phyloP scores from a whole-genome alignment of 1,284 basidiomycete species.

The Paramarasmius palmivorus region DNA sequence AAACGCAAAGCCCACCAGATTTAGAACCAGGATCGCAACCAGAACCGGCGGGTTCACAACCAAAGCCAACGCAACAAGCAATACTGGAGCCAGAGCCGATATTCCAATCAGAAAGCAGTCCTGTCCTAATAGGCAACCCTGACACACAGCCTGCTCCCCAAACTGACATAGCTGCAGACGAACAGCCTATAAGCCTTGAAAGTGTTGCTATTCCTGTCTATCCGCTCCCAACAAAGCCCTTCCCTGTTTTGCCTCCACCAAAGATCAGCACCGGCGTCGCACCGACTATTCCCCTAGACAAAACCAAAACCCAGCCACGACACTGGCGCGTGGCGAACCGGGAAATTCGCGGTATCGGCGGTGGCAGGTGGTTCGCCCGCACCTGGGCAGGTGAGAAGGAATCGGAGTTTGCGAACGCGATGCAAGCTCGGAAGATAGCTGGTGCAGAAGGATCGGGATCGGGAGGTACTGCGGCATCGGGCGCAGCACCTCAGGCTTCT shows the following conservation, averaged over 20 bases:
- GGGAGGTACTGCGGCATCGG: constrained; percentile 34
- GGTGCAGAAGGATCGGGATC: constrained; percentile 29
- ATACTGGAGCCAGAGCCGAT: too few species aligned
- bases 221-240: constrained; percentile 75
- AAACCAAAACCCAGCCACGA: constrained; percentile 55
- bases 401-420: constrained; percentile 51
- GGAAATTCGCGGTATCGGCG: constrained; percentile 76
- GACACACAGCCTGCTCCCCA: constrained; percentile 21
- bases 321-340: constrained; percentile 72
- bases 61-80: too few species aligned
- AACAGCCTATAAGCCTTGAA: constrained; percentile 46
- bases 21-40: too few species aligned
- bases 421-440: constrained; percentile 39
- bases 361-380: constrained; percentile 74
- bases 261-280: constrained; percentile 74
- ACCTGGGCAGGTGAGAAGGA: constrained; percentile 81
- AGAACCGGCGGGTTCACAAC: too few species aligned
- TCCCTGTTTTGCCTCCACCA: constrained; percentile 72
- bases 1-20: too few species aligned
- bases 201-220: constrained; percentile 66
- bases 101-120: constrained; percentile 35
- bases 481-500: constrained; percentile 41
- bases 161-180: constrained; percentile 22
- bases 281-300: constrained; percentile 63
- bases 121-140: constrained; percentile 16